Percentiles rank a stretch among this genome's conserved stretches.
These are phyloP conservation scores for Nicotiana knightiana DNA, from an alignment of 257 asterid genomes.

Conservation along the genomic window DNA sequence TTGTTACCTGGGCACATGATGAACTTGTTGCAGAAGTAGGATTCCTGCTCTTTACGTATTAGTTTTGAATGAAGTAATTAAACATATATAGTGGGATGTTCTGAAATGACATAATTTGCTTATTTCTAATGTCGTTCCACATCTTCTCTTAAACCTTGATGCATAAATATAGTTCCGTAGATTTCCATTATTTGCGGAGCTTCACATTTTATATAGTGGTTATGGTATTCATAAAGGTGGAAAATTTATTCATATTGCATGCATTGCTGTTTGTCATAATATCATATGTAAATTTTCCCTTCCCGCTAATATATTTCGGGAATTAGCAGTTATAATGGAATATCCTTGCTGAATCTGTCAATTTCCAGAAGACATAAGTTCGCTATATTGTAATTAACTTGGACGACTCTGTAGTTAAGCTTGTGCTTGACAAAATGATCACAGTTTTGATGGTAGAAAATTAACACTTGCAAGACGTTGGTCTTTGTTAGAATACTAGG, in stretches of 20 bases:
- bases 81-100: background rate
- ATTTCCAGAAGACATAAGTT: background rate
- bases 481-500: background rate
- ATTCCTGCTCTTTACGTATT: background rate
- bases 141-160: background rate
- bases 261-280: background rate
- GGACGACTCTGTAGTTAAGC: background rate
- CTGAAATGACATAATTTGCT: background rate
- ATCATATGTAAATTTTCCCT: background rate
- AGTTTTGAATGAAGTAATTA: background rate
- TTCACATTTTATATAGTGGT: background rate
- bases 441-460: background rate
- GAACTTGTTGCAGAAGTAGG: background rate
- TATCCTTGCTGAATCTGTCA: background rate
- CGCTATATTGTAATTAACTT: background rate
- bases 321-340: background rate
- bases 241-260: background rate
- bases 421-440: background rate
- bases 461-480: background rate
- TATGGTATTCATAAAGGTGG: background rate
- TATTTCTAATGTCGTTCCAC: background rate
- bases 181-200: background rate
- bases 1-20: constrained; percentile 2
- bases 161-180: background rate
- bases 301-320: background rate